These are phyloP conservation scores for Globisporangium rhizosaccharum DNA, from an alignment of 352 stramenopile genomes.

Conservation along the genomic window DNA sequence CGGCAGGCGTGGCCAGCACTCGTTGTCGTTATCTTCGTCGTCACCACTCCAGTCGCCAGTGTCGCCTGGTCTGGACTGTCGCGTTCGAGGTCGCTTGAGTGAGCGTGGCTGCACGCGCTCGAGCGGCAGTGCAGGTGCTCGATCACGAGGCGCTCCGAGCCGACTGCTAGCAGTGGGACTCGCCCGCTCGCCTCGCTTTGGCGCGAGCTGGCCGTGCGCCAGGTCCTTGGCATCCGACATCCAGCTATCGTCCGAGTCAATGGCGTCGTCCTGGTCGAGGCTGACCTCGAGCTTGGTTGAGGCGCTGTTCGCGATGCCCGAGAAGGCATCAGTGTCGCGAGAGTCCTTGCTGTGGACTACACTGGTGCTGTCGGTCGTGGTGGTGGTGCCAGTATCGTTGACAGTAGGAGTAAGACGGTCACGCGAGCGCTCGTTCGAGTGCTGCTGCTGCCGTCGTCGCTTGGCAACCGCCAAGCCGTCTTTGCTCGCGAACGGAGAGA, in stretches of 20 bases:
- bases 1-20: constrained; percentile 53
- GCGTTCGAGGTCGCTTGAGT: constrained; percentile 5
- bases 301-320: background rate
- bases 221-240: constrained; percentile 56
- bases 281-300: too few species aligned
- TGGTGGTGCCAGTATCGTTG: constrained; percentile 19
- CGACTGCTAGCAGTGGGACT: background rate
- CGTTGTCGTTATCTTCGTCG: constrained; percentile 10
- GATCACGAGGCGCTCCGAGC: background rate
- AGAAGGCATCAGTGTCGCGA: constrained; percentile 41
- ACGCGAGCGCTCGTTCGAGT: too few species aligned
- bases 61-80: constrained; percentile 11
- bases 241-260: constrained; percentile 45
- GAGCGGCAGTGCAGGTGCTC: constrained; percentile 3
- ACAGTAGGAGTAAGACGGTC: background rate
- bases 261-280: background rate
- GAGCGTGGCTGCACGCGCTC: background rate
- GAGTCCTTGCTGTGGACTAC: constrained; percentile 7
- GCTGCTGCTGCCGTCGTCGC: constrained; percentile 7
- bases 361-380: constrained; percentile 15
- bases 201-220: background rate
- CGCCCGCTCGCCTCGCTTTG: constrained; percentile 1
- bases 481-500: constrained; percentile 50
- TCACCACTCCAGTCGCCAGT: constrained; percentile 8
- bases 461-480: constrained; percentile 27